Conservation (phyloP, 306 rosid species). For the Styphnolobium japonicum region DNA sequence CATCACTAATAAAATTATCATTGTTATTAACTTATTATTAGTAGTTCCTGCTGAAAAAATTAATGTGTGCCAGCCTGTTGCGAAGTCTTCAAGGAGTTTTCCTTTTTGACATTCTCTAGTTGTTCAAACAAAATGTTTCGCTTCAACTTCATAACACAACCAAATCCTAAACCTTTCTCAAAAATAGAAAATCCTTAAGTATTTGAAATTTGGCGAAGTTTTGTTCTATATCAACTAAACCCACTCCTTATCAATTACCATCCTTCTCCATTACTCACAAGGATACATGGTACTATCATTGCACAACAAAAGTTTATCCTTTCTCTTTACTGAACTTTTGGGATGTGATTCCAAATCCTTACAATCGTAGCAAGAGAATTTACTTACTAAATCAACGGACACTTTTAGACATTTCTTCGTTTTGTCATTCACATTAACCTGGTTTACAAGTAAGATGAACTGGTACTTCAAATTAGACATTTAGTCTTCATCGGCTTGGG, state of each 20-base stretch:
- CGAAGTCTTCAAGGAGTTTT: neutral
- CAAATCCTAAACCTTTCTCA: neutral
- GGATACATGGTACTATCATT: neutral
- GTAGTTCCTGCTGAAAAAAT: neutral
- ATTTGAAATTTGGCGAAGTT: neutral
- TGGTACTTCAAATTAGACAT: neutral
- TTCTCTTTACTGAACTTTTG: neutral
- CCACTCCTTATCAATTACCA: neutral
- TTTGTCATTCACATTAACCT: neutral
- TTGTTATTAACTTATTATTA: neutral
- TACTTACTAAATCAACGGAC: neutral
- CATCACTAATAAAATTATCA: too few relatives aligned
- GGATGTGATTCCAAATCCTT: neutral
- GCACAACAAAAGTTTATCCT: neutral
- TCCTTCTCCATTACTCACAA: neutral
- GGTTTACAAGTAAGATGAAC: neutral
- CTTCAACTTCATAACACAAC: neutral
- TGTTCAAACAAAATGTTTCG: neutral
- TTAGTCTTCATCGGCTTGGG: neutral
- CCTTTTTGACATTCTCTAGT: neutral
- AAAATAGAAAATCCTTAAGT: neutral
- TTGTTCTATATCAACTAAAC: neutral
- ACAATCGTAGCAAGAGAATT: neutral
- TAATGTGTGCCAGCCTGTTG: neutral
- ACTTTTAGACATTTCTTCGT: neutral